Percentiles rank a stretch among this genome's conserved stretches.
Evolutionary conservation across 331 rosid species (phyloP).

Genomic region (Malus hybrid): DNA sequence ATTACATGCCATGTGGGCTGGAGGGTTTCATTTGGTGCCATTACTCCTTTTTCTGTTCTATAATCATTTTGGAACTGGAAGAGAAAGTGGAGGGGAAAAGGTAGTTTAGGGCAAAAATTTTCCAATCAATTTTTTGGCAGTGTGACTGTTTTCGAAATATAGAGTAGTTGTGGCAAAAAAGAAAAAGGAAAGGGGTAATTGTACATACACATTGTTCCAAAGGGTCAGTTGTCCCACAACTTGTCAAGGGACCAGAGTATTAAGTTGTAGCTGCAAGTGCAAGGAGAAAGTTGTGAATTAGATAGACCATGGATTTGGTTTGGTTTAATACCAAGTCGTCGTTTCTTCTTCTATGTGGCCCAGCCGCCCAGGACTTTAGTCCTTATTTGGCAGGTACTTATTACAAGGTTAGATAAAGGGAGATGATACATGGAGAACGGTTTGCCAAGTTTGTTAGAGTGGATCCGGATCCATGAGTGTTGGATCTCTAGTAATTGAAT

Average conservation of each 20-base stretch:
- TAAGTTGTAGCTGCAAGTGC: background rate
- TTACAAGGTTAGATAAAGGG: background rate
- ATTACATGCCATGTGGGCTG: background rate
- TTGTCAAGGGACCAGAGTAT: background rate
- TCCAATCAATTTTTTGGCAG: background rate
- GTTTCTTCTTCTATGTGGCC: background rate
- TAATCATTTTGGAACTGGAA: background rate
- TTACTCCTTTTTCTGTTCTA: background rate
- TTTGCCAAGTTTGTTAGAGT: no score
- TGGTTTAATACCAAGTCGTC: background rate
- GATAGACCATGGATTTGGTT: background rate
- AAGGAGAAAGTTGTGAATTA: background rate
- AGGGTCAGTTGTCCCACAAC: background rate
- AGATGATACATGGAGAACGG: no score
- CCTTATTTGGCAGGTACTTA: background rate
- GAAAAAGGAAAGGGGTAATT: background rate
- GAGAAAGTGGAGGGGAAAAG: background rate
- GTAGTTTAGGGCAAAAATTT: background rate
- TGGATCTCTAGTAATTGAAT: no score
- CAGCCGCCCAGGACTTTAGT: background rate
- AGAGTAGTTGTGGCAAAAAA: background rate
- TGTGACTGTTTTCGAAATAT: background rate
- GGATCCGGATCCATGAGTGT: no score
- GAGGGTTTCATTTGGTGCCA: background rate
- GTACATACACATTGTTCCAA: background rate